Base-by-base conservation (phyloP, 257 asterid species). In the Pogostemon cablin region DNA sequence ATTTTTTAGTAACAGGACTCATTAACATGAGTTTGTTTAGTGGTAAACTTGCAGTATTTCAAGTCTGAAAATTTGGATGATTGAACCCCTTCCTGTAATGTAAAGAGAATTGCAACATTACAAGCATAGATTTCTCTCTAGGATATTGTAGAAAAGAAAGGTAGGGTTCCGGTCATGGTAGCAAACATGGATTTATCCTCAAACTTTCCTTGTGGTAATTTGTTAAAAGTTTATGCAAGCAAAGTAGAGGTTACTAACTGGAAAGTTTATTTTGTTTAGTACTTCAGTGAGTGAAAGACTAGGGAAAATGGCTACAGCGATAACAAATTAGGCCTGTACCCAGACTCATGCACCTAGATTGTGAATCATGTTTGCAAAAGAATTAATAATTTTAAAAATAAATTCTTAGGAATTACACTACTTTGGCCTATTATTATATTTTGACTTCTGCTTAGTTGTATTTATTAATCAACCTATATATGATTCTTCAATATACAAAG, bases 1-100 rank as follows among this genome's bases (percentile, higher is more conserved):
- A 6, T 38, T 7, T 65, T 25, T 55, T 7, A 39, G 69, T 55
- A 37, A 39, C 62, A 46, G 25, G 55, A 34, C 38, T 3, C 35
- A 34, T 11, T 5, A 67, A 67, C 44, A 38, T 44, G 34, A 52
- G 38, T 38, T 37, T 44, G 4, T 39, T 68, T 54, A 39, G 72
- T 70, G 62, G 60, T 60, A 43, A 55, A 52, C 56, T 15, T 67
- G 53, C 34, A 68, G 39, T 37, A 57, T 38, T 35, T 61, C 9
- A 41, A 53, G 43, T 40, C 25, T 49, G 49, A 32, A 65, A 8
- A 10, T 11, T 70, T 63, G 55, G 48, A 39, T 62, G 59, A 59
- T 10, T 40, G 46, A 11, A 39, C 50, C 34, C 49, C 42, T 37
- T 7, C 59, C 35, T 67, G 48, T 10, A 8, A 6, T 32, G 57